phyloP scores from a whole-genome alignment of 805 yeast species.

The Starmerella apicola region DNA sequence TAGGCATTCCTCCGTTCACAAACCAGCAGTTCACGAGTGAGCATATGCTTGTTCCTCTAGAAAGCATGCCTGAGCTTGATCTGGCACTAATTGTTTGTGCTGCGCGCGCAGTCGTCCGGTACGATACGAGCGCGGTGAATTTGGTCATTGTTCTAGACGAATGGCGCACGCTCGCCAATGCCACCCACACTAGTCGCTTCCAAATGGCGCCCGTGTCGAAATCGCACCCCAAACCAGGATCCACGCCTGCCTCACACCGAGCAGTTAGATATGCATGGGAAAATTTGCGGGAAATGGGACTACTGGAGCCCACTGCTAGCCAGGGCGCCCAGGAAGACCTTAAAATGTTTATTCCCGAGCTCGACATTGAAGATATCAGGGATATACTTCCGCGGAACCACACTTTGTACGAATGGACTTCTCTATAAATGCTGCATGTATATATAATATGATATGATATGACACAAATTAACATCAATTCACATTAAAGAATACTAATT shows the following conservation, averaged over 20 bases:
- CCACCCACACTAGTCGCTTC: conserved; percentile 31
- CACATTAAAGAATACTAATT: too few relatives aligned
- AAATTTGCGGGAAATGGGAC: conserved; percentile 40
- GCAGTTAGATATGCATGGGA: conserved; percentile 69
- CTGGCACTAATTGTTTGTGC: conserved; percentile 58
- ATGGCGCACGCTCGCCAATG: conserved; percentile 44
- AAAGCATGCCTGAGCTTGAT: conserved; percentile 55
- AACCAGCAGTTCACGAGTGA: conserved; percentile 14
- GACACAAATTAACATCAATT: too few relatives aligned
- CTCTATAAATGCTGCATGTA: too few relatives aligned
- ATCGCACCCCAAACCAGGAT: conserved; percentile 8
- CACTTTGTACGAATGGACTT: conserved; percentile 32
- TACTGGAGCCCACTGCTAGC: conserved; percentile 34
- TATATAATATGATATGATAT: too few relatives aligned
- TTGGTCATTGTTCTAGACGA: conserved; percentile 70
- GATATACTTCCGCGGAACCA: conserved; percentile 28
- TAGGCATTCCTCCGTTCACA: conserved; percentile 4
- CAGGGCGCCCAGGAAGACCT: conserved; percentile 32
- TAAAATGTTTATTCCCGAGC: conserved; percentile 26
- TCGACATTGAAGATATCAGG: conserved; percentile 26
- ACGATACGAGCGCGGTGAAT: conserved; percentile 48
- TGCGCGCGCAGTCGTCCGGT: conserved; percentile 54
- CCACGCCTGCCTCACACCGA: conserved; percentile 33
- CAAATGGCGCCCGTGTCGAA: neutral
- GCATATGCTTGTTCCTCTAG: conserved; percentile 7